Percentiles rank a stretch among this genome's conserved stretches.
Evolutionary conservation across 2,329 filamentous ascomycete genomes (phyloP).

Genomic region (Paraphoma chrysanthemicola): DNA sequence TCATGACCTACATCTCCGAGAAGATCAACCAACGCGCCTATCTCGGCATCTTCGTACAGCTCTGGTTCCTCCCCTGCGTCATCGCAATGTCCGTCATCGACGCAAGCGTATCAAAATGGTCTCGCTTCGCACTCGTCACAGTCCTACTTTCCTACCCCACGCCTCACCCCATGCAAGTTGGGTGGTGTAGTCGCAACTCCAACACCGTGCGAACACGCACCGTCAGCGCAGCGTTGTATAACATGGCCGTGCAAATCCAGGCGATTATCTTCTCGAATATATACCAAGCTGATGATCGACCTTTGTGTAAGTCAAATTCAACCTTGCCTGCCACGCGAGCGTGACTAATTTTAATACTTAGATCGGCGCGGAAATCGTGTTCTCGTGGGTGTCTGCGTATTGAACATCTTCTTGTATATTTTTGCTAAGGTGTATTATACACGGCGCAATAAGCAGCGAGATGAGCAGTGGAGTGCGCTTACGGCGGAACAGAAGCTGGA

Average conservation of each 20-base stretch:
- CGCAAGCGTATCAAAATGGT: conserved; percentile 54
- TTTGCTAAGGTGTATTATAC: conserved; percentile 45
- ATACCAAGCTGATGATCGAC: conserved; percentile 53
- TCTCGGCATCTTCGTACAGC: conserved; percentile 56
- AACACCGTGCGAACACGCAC: conserved; percentile 13
- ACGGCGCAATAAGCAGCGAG: conserved; percentile 44
- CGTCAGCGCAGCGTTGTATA: conserved; percentile 52
- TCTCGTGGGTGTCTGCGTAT: conserved; percentile 34
- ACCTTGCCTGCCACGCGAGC: too few species aligned
- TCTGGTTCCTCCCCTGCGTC: conserved; percentile 67
- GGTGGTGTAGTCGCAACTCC: conserved; percentile 9
- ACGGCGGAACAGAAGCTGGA: conserved; percentile 48
- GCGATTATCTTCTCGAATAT: conserved; percentile 27
- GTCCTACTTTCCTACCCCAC: conserved; percentile 4
- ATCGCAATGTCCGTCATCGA: conserved; percentile 58
- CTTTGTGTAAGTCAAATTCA: conserved; percentile 53
- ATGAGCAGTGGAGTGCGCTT: conserved; percentile 56
- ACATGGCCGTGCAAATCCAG: conserved; percentile 44
- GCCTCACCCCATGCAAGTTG: conserved; percentile 10
- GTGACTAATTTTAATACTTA: too few species aligned
- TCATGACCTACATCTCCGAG: conserved; percentile 53
- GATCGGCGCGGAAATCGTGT: conserved; percentile 28
- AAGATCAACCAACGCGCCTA: conserved; percentile 53
- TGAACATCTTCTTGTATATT: conserved; percentile 41
- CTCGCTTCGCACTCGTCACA: conserved; percentile 55